Base-by-base conservation (phyloP, 176 grass and related monocot genomes). In the Coix lacrymajobi region DNA sequence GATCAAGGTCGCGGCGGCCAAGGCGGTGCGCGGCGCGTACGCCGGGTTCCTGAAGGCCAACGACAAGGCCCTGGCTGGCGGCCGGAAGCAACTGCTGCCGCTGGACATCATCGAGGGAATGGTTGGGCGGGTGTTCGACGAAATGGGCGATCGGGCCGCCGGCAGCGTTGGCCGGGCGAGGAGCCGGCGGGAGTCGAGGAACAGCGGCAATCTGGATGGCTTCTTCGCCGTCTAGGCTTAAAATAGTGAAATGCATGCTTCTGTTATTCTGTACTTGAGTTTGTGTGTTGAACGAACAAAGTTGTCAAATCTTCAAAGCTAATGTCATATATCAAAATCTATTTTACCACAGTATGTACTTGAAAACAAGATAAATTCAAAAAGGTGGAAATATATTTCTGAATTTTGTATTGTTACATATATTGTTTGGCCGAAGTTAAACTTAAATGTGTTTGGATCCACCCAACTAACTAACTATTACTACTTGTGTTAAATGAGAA, bases 21-120 rank as follows among this genome's bases (percentile, higher is more conserved):
- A 84, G 71, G 71, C 67, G 19, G 86, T 91, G 83, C 83, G 69
- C 49, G 80, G 76, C 45, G 80, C 92, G 15, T 94, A 94, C 66
- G 88, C 89, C 3, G 84, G 51, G 14, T 94, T 94, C 81, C 0
- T 89, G 46, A 88, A 89, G 49, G 86, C 86, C 2, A 89, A 94
- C 41, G 88, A 78, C 30, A 68, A 5, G 40, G 66, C 66, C 10
- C 62, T 71, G 34, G 74, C 48, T 16, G 33, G 72, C 39, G 22
- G 80, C 2, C 44, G 76, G 69, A 64, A 67, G 77, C 39, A 76
- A 30, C 44, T 79, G n/a, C 61, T 87, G 60, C 79, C 89, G 33
- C 40, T 86, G 44, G 86, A 94, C 44, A 79, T 62, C 33, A 30
- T 91, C 11, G 70, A 84, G 64, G 77, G 57, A 37, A 81, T 91